Base-by-base conservation (phyloP, 2,329 filamentous ascomycete species). In the Sphaerostilbella broomeana region DNA sequence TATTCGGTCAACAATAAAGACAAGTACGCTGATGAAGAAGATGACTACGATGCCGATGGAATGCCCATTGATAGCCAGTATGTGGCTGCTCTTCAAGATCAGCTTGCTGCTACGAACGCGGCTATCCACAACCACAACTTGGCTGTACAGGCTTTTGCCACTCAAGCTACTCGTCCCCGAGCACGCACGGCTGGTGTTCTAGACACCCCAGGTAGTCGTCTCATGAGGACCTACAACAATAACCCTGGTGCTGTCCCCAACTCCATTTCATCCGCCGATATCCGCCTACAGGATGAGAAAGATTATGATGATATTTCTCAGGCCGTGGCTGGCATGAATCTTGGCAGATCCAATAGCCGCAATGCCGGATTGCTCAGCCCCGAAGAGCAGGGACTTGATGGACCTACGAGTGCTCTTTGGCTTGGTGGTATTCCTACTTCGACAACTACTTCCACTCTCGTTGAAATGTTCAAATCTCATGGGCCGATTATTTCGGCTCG, bases 1-100 rank as follows among this genome's bases (percentile, higher is more conserved):
- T 97, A 95, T 62, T 98, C 92, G 1, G 92, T 98, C 49, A 98
- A 98, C 62, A 94, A 94, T 40, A 95, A 94, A 63, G 90, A 97
- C 60, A 94, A 92, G 61, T 97, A 97, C 54, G 89, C 85, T 3
- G 87, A 94, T 52, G 83, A 87, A 32, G 89, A 94, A 37, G 83
- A 88, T 18, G 84, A 88, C 44, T 86, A 84, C 44, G 80, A 74
- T 25, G 54, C 59, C 15, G 72, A 72, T 16, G 57, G 65, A 42
- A 57, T 76, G 38, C 63, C 64, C 15, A 64, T 75, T 30, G 74
- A 79, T 43, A 70, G 56, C 44, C 70, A 77, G 37, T 78, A 78
- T 45, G 74, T 82, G 41, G 77, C 76, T 18, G 67, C 72, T 35
- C 63, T 81, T 24, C 75, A 81, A 48, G 74, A 78, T 51, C 75